Evolutionary conservation across 2,329 filamentous ascomycete species (phyloP).

Genomic region (Fusarium sp.): DNA sequence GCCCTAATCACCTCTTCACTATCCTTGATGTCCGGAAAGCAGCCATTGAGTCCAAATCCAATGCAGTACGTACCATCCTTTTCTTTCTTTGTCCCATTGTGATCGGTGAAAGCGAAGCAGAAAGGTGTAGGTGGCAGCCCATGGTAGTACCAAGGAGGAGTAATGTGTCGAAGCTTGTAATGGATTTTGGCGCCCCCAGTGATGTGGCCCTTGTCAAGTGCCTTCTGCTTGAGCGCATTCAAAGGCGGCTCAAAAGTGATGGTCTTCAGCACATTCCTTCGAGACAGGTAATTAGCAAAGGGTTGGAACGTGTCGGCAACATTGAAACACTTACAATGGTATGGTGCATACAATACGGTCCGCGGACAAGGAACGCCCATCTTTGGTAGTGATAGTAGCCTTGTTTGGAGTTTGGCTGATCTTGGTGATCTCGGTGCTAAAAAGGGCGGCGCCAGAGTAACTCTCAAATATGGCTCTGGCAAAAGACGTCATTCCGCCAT

Average conservation of each 20-base stretch:
- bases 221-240: constrained; percentile 12
- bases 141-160: too few relatives aligned
- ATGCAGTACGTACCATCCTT: constrained; percentile 32
- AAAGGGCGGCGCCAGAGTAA: not conserved
- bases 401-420: not conserved
- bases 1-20: too few relatives aligned
- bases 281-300: constrained; percentile 9
- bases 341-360: constrained; percentile 27
- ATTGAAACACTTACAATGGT: constrained; percentile 23
- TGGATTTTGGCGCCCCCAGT: constrained; percentile 28
- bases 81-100: constrained; percentile 9
- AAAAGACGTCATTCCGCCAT: constrained; percentile 35
- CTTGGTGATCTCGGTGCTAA: constrained; percentile 17
- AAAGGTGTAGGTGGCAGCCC: too few relatives aligned
- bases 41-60: constrained; percentile 26
- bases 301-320: fast-evolving
- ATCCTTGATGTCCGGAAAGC: too few relatives aligned
- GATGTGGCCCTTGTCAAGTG: constrained; percentile 17
- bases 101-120: constrained; percentile 34
- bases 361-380: constrained; percentile 1
- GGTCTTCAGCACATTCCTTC: not conserved
- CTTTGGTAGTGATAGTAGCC: constrained; percentile 11
- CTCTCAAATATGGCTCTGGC: not conserved
- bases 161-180: constrained; percentile 10
- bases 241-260: constrained; percentile 11